A percentile compares a stretch with the other conserved stretches of the same genome.
Conservation (phyloP, 1,284 basidiomycete species). For the Phylloporus gajari region DNA sequence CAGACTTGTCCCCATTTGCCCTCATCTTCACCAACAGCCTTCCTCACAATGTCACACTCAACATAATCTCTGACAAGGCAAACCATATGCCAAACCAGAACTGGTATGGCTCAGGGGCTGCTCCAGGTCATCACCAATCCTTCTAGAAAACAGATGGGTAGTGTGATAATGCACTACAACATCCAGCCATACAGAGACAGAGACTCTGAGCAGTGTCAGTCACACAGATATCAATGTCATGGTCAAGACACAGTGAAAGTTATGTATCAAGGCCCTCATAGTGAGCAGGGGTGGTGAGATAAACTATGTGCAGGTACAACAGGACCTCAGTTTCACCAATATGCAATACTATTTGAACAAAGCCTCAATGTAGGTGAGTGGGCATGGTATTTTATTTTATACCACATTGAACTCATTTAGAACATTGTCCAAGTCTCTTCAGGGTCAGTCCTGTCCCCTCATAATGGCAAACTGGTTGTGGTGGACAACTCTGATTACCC, state of each 20-base stretch:
- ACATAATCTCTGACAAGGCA: conserved; percentile 76
- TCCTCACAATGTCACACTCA: conserved; percentile 74
- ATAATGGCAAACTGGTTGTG: conserved; percentile 66
- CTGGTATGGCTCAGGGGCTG: conserved; percentile 79
- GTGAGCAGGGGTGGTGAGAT: conserved; percentile 58
- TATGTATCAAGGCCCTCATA: conserved; percentile 61
- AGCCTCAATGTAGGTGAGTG: conserved; percentile 52
- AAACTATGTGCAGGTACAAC: conserved; percentile 59
- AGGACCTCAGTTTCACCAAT: conserved; percentile 59
- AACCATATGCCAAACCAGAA: conserved; percentile 74
- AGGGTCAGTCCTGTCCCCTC: conserved; percentile 66
- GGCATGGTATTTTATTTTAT: not conserved
- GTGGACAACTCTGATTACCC: conserved; percentile 73
- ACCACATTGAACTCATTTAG: conserved; percentile 44
- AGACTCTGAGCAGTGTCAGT: conserved; percentile 55
- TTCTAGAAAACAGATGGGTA: conserved; percentile 71
- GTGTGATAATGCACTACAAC: conserved; percentile 68
- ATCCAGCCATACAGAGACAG: conserved; percentile 65
- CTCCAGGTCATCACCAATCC: conserved; percentile 76
- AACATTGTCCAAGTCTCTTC: conserved; percentile 69
- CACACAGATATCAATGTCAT: conserved; percentile 60
- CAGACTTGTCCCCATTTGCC: conserved; percentile 84
- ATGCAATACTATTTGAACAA: conserved; percentile 60
- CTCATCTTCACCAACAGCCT: conserved; percentile 75
- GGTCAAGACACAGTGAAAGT: conserved; percentile 53